Evolutionary conservation across 129 eudicot species (phyloP), one percentile per base, ranked within the genome.

Genomic region (Lactuca saligna): DNA sequence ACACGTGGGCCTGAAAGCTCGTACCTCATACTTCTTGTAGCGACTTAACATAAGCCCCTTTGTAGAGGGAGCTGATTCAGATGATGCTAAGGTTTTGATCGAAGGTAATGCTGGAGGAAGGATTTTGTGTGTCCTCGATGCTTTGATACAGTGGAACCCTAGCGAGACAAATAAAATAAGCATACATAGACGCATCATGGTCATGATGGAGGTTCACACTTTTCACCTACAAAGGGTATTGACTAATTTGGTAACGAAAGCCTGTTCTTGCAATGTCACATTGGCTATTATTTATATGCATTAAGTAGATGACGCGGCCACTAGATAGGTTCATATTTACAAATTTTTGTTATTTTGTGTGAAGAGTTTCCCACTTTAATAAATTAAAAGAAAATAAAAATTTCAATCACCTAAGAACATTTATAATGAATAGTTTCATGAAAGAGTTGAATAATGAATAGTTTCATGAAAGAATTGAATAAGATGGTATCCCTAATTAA

Each of bases 1-100:
- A 0, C 71, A 66, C 0, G 87, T 83, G 42, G 79, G 84, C 70
- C 87, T 79, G 54, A 29, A 70, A 61, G 82, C 70, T 4, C 35
- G 76, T 8, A 17, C 61, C 73, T 61, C 53, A 5, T 54, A 66
- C 70, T 70, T 83, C 68, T 68, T 68, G 44, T 60, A 75, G 8
- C 77, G 72, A 34, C 35, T 50, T 6, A 17, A 29, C 32, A n/a
- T 54, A 8, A 61, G 51, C 59, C 48, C 54, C 8, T 53, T 15
- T 38, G n/a, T 74, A 16, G 69, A 57, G 33, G 78, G 68, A 48
- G 1, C 20, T 20, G 61, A 74, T 3, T 69, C 34, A 13, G 78
- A 55, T n/a, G 31, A 65, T 38, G 9, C 38, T 37, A 29, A 42
- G 5, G 59, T 60, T 35, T 46, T 29, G 9, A 53, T 20, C 20